These are phyloP conservation scores for Funneliformis caledonium DNA, from an alignment of 371 early-diverging fungal species.

Conservation along the genomic window DNA sequence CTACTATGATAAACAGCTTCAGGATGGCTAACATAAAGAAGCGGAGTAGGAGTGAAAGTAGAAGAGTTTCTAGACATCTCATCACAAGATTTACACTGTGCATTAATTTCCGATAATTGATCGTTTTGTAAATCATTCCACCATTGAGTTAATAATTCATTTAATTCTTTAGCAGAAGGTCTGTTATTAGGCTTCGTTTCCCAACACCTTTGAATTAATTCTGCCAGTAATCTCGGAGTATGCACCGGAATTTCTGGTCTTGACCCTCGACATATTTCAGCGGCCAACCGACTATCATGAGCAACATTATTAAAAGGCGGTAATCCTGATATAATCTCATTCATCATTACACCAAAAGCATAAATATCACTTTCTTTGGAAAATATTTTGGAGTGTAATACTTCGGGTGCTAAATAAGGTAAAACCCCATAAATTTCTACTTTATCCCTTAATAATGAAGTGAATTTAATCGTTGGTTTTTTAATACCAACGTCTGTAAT, in stretches of 20 bases:
- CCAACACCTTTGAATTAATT: constrained; percentile 15
- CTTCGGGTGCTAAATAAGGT: constrained; percentile 34
- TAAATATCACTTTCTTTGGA: constrained; percentile 11
- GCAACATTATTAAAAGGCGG: constrained; percentile 3
- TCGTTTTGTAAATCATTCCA: neutral
- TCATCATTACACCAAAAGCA: constrained; percentile 17
- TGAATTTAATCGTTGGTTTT: neutral
- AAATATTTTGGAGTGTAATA: neutral
- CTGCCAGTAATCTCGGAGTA: neutral
- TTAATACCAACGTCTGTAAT: constrained; percentile 12
- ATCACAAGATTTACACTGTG: neutral
- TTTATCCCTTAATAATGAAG: neutral
- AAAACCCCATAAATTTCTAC: constrained; percentile 12
- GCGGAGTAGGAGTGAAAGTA: neutral
- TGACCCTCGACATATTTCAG: neutral
- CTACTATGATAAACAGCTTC: constrained; percentile 36
- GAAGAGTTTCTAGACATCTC: neutral
- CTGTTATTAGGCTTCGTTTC: neutral
- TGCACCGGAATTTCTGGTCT: constrained; percentile 12
- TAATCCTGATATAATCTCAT: constrained; percentile 9
- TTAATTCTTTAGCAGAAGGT: constrained; percentile 29
- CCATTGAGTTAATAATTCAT: neutral
- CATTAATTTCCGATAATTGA: neutral
- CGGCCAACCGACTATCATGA: neutral
- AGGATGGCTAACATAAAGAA: constrained; percentile 21